These are phyloP conservation scores for Lactarius hengduanensis DNA, from an alignment of 768 basidiomycete genomes.

Conservation along the genomic window DNA sequence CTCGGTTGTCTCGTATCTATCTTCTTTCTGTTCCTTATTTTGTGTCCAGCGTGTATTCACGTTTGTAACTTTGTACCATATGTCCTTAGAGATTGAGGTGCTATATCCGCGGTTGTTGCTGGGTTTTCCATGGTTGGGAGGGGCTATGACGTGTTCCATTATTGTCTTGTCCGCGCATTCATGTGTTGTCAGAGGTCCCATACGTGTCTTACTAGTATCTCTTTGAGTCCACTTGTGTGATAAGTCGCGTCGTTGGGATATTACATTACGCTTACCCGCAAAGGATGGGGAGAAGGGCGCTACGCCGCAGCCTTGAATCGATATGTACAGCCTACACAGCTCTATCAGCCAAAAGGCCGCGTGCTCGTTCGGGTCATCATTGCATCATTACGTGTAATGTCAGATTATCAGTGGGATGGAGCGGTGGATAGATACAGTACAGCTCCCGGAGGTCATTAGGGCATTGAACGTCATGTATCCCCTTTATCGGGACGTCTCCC, in stretches of 20 bases:
- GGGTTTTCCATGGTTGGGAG: constrained; percentile 10
- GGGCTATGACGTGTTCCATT: constrained; percentile 8
- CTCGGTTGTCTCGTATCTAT: constrained; percentile 23
- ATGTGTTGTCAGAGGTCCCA: constrained; percentile 7
- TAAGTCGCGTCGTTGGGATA: background rate
- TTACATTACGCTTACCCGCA: background rate
- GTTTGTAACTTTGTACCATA: constrained; percentile 24
- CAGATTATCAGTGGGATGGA: background rate
- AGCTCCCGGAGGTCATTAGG: background rate
- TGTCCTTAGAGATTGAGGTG: constrained; percentile 18
- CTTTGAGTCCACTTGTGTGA: constrained; percentile 7
- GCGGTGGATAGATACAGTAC: background rate
- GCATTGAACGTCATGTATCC: background rate
- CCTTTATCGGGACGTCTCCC: background rate
- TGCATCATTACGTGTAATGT: background rate
- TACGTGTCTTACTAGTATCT: constrained; percentile 4
- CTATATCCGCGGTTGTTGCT: constrained; percentile 6
- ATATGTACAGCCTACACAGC: background rate
- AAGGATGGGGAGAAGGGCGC: too few species aligned
- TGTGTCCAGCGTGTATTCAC: constrained; percentile 22
- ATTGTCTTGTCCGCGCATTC: constrained; percentile 12
- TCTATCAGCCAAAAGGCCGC: constrained; percentile 15
- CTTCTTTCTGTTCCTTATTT: constrained; percentile 12
- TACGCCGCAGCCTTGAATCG: background rate
- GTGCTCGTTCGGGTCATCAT: background rate